Evolutionary conservation across 148 eudicot species (phyloP).

Genomic region (Cornus controversa): DNA sequence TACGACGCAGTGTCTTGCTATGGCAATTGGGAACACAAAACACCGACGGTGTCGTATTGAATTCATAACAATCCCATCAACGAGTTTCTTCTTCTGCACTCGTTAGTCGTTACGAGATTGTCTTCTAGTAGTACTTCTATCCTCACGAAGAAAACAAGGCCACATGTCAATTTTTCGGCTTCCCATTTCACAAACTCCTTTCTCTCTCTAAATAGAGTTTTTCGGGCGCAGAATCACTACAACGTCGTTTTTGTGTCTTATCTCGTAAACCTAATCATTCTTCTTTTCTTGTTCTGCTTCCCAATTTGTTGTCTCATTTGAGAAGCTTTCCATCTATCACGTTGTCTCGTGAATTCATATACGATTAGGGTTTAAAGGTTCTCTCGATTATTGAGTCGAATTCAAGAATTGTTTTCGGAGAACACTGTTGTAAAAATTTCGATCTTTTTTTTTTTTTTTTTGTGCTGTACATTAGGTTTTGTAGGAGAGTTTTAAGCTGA

Average conservation of each 20-base stretch:
- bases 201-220: background rate
- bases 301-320: too few species aligned
- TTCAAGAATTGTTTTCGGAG: background rate
- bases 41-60: background rate
- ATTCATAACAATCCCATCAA: too few species aligned
- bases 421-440: background rate
- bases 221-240: slow-evolving; percentile 4
- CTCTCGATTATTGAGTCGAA: background rate
- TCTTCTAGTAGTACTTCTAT: too few species aligned
- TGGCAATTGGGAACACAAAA: background rate
- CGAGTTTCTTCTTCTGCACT: too few species aligned
- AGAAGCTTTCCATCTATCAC: background rate
- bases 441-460: background rate
- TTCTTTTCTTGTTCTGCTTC: background rate
- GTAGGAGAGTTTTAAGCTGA: too few species aligned
- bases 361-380: slow-evolving; percentile 1
- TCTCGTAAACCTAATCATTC: background rate
- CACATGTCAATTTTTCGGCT: background rate
- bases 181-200: background rate
- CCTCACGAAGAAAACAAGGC: background rate
- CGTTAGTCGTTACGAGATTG: background rate
- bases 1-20: too few species aligned
- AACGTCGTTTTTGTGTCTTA: slow-evolving; percentile 6
- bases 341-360: too few species aligned
- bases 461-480: background rate